These are phyloP conservation scores for Saksenaea vasiformis DNA, from an alignment of 371 early-diverging fungal species.

Conservation along the genomic window DNA sequence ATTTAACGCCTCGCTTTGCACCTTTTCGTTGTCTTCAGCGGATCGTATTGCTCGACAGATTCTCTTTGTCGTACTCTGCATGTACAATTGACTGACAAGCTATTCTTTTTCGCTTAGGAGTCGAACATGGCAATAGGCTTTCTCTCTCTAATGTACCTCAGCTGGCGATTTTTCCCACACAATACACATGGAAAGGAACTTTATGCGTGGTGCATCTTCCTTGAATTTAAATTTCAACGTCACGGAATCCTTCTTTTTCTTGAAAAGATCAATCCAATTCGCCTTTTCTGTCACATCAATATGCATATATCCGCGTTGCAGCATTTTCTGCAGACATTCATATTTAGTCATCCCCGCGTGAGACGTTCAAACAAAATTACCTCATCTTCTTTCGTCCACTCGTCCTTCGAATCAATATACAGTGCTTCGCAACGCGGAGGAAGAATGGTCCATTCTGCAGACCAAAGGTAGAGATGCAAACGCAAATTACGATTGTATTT, in stretches of 20 bases:
- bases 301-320: conserved; percentile 28
- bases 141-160: conserved; percentile 20
- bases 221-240: conserved; percentile 18
- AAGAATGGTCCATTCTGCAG: conserved; percentile 26
- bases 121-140: neutral
- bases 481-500: conserved; percentile 29
- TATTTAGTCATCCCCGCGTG: neutral
- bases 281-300: conserved; percentile 42
- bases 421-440: conserved; percentile 16
- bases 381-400: conserved; percentile 18
- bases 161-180: conserved; percentile 31
- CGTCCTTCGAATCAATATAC: conserved; percentile 10
- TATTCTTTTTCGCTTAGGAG: neutral
- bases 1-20: conserved; percentile 19
- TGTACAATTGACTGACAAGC: conserved; percentile 29
- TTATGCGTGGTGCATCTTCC: conserved; percentile 3
- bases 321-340: conserved; percentile 4
- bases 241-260: conserved; percentile 11
- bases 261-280: conserved; percentile 14
- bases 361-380: conserved; percentile 6
- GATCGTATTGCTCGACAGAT: conserved; percentile 26
- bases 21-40: conserved; percentile 14
- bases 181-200: conserved; percentile 33
- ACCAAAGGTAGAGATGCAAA: conserved; percentile 37
- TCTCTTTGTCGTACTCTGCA: conserved; percentile 23